Conservation (phyloP, 2,329 filamentous ascomycete species). For the Sclerotiophoma versabilis region DNA sequence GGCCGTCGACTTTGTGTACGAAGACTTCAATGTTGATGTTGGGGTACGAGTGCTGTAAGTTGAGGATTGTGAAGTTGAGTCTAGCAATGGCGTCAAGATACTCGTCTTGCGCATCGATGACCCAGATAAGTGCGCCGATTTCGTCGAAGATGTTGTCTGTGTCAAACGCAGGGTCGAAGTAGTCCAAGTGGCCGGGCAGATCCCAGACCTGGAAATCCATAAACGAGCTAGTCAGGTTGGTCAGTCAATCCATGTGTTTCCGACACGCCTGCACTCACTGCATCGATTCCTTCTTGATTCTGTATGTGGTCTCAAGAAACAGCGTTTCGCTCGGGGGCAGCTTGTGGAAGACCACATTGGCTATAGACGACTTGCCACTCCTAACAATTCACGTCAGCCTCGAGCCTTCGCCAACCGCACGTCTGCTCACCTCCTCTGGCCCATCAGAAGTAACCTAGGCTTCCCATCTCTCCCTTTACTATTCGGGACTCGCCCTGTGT, state of each 20-base stretch:
- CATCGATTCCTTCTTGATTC: conserved; percentile 93
- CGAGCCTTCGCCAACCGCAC: neutral
- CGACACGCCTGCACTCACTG: conserved; percentile 66
- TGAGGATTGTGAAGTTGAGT: conserved; percentile 87
- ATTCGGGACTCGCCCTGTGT: conserved; percentile 54
- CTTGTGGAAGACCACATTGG: conserved; percentile 99
- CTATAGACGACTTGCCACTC: conserved; percentile 97
- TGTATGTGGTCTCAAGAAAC: conserved; percentile 92
- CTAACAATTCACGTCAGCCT: conserved; percentile 57
- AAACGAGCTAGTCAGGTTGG: conserved; percentile 72
- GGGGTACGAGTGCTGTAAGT: conserved; percentile 86
- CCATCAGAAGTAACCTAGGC: conserved; percentile 91
- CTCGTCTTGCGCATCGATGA: conserved; percentile 97
- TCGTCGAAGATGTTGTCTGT: conserved; percentile 93
- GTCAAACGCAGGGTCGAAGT: conserved; percentile 87
- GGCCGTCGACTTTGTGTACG: conserved; percentile 98
- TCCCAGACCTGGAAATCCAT: conserved; percentile 99
- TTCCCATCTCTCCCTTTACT: conserved; percentile 68
- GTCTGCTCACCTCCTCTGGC: conserved; percentile 78
- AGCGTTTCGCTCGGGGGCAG: conserved; percentile 94
- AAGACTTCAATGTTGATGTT: conserved; percentile 98
- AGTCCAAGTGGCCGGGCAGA: conserved; percentile 93
- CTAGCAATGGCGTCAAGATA: conserved; percentile 90
- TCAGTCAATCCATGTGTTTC: conserved; percentile 1
- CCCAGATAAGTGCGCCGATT: conserved; percentile 95